Conservation (phyloP, 163 green algal genomes). For the Chlamydomonas reinhardtii region DNA sequence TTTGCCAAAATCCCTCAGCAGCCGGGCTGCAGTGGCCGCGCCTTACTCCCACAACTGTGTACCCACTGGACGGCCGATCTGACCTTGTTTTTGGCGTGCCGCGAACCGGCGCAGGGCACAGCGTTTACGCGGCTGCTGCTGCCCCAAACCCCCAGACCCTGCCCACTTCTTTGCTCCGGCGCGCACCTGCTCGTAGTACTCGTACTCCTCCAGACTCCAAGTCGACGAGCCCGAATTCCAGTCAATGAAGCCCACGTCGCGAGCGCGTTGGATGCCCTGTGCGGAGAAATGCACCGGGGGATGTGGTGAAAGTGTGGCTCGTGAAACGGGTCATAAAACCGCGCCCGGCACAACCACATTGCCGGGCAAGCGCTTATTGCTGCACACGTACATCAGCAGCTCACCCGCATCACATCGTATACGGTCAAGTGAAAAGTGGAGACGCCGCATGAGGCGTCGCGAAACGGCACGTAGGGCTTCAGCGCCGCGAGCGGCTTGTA, state of each 20-base stretch:
- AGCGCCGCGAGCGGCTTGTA: constrained; percentile 73
- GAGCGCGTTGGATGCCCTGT: constrained; percentile 85
- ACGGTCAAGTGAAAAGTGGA: constrained; percentile 87
- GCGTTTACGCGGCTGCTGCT: too few relatives aligned
- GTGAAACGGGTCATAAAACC: constrained; percentile 11
- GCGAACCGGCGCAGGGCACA: too few relatives aligned
- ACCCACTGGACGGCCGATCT: too few relatives aligned
- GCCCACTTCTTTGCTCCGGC: too few relatives aligned
- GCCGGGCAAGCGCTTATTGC: too few relatives aligned
- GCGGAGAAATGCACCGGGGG: not conserved
- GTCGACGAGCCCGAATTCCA: constrained; percentile 73
- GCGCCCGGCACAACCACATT: not conserved
- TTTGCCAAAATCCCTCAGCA: too few relatives aligned
- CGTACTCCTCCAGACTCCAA: constrained; percentile 93
- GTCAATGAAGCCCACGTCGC: constrained; percentile 87
- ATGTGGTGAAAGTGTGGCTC: not conserved
- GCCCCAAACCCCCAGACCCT: too few relatives aligned
- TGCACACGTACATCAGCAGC: not conserved
- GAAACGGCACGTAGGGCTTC: constrained; percentile 87
- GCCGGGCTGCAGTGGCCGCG: too few relatives aligned
- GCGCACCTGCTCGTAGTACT: constrained; percentile 91
- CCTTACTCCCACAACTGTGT: too few relatives aligned
- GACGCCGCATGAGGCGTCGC: constrained; percentile 88
- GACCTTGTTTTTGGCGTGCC: too few relatives aligned
- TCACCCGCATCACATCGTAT: constrained; percentile 54